These are phyloP conservation scores for Clavariopsis aquatica DNA, from an alignment of 495 filamentous ascomycete species.

Conservation along the genomic window DNA sequence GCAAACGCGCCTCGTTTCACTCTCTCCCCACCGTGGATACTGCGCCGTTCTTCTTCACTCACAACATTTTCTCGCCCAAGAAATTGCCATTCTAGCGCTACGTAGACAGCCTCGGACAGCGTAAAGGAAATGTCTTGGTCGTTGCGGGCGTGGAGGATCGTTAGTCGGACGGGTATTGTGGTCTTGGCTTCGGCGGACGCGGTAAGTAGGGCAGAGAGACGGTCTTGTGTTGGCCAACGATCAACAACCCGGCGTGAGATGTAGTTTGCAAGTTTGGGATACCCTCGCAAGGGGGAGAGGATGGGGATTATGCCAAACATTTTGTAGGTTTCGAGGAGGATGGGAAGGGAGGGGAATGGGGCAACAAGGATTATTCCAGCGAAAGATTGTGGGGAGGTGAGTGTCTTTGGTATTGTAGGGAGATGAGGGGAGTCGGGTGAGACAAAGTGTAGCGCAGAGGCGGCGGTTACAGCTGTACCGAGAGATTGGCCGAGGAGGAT, in stretches of 20 bases:
- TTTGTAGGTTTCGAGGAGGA: slow-evolving; percentile 69
- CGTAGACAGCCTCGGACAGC: slow-evolving; percentile 41
- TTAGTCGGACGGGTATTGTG: slow-evolving; percentile 7
- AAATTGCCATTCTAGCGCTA: slow-evolving; percentile 39
- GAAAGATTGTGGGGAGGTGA: slow-evolving; percentile 48
- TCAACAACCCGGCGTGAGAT: slow-evolving; percentile 54
- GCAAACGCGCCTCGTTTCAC: slow-evolving; percentile 39
- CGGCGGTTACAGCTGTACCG: slow-evolving; percentile 80
- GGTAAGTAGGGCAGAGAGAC: slow-evolving; percentile 45
- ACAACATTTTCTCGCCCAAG: slow-evolving; percentile 47
- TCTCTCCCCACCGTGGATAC: slow-evolving; percentile 39
- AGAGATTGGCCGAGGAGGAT: slow-evolving; percentile 85
- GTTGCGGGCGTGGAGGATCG: slow-evolving; percentile 42
- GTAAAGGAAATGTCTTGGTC: slow-evolving; percentile 43
- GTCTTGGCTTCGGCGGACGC: slow-evolving; percentile 7
- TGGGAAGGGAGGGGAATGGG: slow-evolving; percentile 72
- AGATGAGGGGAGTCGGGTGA: slow-evolving; percentile 37
- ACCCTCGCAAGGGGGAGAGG: slow-evolving; percentile 68
- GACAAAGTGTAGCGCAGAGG: slow-evolving; percentile 67
- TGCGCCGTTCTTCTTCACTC: slow-evolving; percentile 35
- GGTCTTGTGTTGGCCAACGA: slow-evolving; percentile 56
- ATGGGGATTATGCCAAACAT: slow-evolving; percentile 76
- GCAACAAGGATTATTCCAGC: slow-evolving; percentile 75
- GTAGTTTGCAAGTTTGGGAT: slow-evolving; percentile 55
- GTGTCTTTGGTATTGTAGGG: slow-evolving; percentile 3